Evolutionary conservation across 2,329 filamentous ascomycete species (phyloP).

Genomic region (Fusarium sp.): DNA sequence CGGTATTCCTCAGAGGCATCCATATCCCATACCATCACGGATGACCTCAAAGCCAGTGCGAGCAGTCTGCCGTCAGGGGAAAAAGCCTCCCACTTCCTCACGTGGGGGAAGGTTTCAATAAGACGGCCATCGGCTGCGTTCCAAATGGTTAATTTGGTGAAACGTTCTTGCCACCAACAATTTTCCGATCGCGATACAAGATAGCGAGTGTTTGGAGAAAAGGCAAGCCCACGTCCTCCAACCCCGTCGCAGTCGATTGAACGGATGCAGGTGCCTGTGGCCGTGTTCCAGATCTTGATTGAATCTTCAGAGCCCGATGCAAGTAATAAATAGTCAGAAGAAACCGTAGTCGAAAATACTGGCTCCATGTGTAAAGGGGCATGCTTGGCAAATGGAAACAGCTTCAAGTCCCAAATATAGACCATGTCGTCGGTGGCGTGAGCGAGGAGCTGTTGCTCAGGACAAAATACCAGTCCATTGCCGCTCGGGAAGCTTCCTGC

Average conservation of each 20-base stretch:
- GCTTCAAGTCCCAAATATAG: not conserved
- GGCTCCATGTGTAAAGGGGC: not conserved
- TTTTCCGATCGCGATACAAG: not conserved
- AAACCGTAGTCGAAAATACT: not conserved
- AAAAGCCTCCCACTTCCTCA: not conserved
- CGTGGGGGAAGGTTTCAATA: fast-evolving
- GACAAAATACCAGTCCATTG: not conserved
- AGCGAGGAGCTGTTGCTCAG: not conserved
- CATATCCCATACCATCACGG: not conserved
- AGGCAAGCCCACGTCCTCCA: not conserved
- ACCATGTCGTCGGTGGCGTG: fast-evolving
- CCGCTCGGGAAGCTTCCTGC: too few relatives aligned
- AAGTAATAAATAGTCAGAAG: not conserved
- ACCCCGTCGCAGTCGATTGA: not conserved
- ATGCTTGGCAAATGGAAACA: not conserved
- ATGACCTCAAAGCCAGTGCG: not conserved
- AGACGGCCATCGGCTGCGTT: not conserved
- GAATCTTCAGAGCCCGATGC: not conserved
- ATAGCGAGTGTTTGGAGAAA: not conserved
- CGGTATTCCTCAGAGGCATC: not conserved
- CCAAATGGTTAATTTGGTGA: not conserved
- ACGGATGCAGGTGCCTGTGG: not conserved
- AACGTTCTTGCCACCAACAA: too few relatives aligned
- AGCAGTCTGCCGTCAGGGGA: not conserved
- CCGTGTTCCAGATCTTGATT: not conserved